A percentile compares a stretch with the other conserved stretches of the same genome.
Evolutionary conservation across 2,329 filamentous ascomycete species (phyloP).

Genomic region (Bipolaris sorokiniana): DNA sequence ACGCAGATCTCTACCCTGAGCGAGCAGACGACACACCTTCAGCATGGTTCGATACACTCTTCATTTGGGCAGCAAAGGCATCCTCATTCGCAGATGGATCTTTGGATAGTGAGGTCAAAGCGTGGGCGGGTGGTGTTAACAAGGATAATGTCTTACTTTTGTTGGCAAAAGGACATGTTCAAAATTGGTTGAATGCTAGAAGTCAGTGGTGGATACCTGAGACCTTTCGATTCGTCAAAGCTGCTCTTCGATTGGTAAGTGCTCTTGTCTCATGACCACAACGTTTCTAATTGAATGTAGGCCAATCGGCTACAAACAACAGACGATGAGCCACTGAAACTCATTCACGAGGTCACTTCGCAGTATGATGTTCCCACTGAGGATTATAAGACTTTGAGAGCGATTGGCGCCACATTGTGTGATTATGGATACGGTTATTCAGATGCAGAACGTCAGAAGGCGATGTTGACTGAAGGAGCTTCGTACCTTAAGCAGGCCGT

Average conservation of each 20-base stretch:
- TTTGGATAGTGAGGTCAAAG: not conserved
- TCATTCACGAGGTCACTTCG: not conserved
- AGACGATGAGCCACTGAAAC: not conserved
- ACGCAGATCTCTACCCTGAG: not conserved
- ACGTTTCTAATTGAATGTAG: not conserved
- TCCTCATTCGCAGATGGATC: not conserved
- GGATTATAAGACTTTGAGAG: conserved; percentile 1
- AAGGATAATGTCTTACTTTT: not conserved
- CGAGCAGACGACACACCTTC: not conserved
- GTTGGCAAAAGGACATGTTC: not conserved
- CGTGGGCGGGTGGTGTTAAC: not conserved
- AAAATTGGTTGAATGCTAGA: conserved; percentile 1
- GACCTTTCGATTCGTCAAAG: not conserved
- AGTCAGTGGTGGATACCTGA: not conserved
- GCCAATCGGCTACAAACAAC: not conserved
- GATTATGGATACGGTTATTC: not conserved
- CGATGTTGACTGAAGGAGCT: not conserved
- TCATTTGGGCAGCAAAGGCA: not conserved
- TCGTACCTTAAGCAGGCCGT: not conserved
- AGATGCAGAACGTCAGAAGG: not conserved
- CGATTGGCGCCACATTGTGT: not conserved
- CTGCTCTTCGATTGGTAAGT: not conserved
- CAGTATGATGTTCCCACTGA: not conserved
- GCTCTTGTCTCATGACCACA: no score
- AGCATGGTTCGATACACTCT: conserved; percentile 2